These are phyloP conservation scores for Blepharisma japonicum DNA, from an alignment of 73 alveolate genomes.

Conservation along the genomic window DNA sequence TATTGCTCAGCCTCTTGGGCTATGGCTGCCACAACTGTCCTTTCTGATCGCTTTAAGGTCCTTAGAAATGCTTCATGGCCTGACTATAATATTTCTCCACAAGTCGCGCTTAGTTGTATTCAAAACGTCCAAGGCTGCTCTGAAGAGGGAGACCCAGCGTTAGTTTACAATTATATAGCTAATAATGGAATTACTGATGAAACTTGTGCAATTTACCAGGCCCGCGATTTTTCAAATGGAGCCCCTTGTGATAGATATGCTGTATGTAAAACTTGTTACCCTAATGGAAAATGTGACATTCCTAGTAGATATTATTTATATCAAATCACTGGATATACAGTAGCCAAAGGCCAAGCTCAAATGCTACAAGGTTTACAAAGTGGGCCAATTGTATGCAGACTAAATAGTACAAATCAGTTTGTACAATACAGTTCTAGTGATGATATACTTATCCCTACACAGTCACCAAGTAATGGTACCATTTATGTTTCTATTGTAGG, in stretches of 20 bases:
- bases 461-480: conserved; percentile 53
- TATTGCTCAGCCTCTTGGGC: conserved; percentile 86
- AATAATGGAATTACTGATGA: conserved; percentile 59
- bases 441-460: neutral
- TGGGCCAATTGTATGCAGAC: conserved; percentile 86
- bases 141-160: conserved; percentile 55
- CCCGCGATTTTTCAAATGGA: conserved; percentile 38
- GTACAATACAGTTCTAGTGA: conserved; percentile 39
- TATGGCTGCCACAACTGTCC: conserved; percentile 69
- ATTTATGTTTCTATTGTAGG: conserved; percentile 71
- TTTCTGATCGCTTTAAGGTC: conserved; percentile 78
- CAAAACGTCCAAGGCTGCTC: conserved; percentile 64
- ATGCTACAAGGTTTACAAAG: conserved; percentile 62
- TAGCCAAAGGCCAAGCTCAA: conserved; percentile 53
- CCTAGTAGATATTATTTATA: conserved; percentile 45
- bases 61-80: conserved; percentile 50
- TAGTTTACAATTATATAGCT: conserved; percentile 58
- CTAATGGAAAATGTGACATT: conserved; percentile 60
- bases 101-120: conserved; percentile 62
- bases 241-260: conserved; percentile 57
- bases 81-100: conserved; percentile 54
- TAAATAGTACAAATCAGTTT: conserved; percentile 48
- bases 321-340: conserved; percentile 50
- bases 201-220: conserved; percentile 43
- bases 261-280: conserved; percentile 34